phyloP scores from a whole-genome alignment of 1,139 yeast species.

The Debaryomyces singareniensis region DNA sequence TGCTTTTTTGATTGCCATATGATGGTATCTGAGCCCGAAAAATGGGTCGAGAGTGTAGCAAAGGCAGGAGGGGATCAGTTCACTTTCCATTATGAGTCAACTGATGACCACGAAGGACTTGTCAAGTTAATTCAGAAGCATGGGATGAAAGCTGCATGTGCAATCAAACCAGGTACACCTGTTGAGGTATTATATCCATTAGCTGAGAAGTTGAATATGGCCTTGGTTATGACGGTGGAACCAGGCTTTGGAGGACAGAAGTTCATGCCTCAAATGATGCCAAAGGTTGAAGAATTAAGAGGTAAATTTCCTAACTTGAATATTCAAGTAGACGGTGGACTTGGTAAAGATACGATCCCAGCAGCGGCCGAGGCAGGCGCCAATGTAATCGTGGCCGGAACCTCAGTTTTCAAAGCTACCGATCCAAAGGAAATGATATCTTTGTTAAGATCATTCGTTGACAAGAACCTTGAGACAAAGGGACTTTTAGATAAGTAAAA shows the following conservation, averaged over 20 bases:
- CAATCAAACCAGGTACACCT: slow-evolving; percentile 90
- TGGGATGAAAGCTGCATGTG: slow-evolving; percentile 94
- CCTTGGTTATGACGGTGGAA: slow-evolving; percentile 94
- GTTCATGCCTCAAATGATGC: slow-evolving; percentile 95
- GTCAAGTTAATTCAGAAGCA: slow-evolving; percentile 68
- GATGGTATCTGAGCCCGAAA: slow-evolving; percentile 96
- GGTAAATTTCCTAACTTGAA: slow-evolving; percentile 67
- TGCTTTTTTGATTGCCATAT: slow-evolving; percentile 97
- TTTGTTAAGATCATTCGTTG: slow-evolving; percentile 58
- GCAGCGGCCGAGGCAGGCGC: slow-evolving; percentile 94
- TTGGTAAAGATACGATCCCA: slow-evolving; percentile 77
- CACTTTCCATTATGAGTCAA: slow-evolving; percentile 94
- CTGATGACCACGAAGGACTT: slow-evolving; percentile 69
- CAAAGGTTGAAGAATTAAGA: slow-evolving; percentile 78
- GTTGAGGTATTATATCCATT: slow-evolving; percentile 77
- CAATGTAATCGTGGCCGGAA: slow-evolving; percentile 96
- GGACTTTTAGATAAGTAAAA: slow-evolving; percentile 16
- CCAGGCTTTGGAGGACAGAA: slow-evolving; percentile 99
- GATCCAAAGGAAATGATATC: slow-evolving; percentile 71
- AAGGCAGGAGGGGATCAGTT: slow-evolving; percentile 95
- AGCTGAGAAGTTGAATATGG: slow-evolving; percentile 82
- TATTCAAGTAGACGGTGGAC: slow-evolving; percentile 96
- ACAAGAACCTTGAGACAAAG: slow-evolving; percentile 20
- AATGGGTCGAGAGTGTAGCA: slow-evolving; percentile 92
- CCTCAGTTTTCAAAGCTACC: slow-evolving; percentile 80